phyloP scores from a whole-genome alignment of 495 filamentous ascomycete species.

The Penicillium turbatum region DNA sequence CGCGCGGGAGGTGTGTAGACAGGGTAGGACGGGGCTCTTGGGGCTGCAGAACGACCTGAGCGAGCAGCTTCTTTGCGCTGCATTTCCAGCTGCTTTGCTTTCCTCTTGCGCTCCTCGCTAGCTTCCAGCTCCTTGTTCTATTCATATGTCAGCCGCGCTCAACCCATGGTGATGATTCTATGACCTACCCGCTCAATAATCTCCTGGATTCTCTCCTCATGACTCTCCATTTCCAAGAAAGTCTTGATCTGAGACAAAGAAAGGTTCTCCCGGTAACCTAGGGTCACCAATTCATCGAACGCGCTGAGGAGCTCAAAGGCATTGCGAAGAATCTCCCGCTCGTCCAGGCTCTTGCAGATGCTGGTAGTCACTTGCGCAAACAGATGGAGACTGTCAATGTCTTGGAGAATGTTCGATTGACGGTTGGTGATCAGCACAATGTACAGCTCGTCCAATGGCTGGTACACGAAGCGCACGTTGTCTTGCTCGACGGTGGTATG shows the following conservation, averaged over 20 bases:
- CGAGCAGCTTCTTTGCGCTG: constrained; percentile 88
- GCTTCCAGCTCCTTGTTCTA: constrained; percentile 98
- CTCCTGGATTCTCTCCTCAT: constrained; percentile 97
- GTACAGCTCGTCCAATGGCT: constrained; percentile 97
- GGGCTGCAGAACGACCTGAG: constrained; percentile 51
- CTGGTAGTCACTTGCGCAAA: constrained; percentile 95
- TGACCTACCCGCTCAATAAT: constrained; percentile 80
- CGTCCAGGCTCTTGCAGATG: constrained; percentile 93
- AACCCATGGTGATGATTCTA: not conserved
- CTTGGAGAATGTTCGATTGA: constrained; percentile 97
- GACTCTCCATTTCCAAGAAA: constrained; percentile 97
- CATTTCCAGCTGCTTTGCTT: constrained; percentile 96
- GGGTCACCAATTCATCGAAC: constrained; percentile 92
- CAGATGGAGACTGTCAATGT: constrained; percentile 95
- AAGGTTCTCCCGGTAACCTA: constrained; percentile 93
- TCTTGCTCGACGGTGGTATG: constrained; percentile 98
- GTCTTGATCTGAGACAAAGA: constrained; percentile 95
- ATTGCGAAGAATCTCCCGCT: constrained; percentile 89
- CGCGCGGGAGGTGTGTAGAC: constrained; percentile 81
- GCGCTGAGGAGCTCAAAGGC: constrained; percentile 93
- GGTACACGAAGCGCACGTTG: constrained; percentile 99
- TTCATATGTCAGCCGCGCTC: constrained; percentile 16
- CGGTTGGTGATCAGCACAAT: constrained; percentile 99
- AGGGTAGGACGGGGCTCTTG: constrained; percentile 76
- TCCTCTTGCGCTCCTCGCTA: constrained; percentile 93